Conservation (phyloP, 208 protist genomes). For the Acanthamoeba sp. region DNA sequence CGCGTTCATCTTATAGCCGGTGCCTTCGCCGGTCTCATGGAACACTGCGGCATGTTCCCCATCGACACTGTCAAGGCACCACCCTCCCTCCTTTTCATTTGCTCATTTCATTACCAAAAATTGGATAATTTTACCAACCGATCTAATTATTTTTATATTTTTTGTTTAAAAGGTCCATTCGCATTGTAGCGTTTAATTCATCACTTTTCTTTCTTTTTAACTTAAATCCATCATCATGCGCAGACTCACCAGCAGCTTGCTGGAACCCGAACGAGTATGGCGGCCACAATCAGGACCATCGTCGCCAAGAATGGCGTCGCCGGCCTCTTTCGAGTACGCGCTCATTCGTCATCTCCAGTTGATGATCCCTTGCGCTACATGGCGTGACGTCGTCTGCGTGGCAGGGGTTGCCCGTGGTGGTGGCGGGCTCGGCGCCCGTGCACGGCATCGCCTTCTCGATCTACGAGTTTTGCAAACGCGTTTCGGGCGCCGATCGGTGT, state of each 20-base stretch:
- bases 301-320: not conserved
- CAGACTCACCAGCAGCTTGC: conserved; percentile 29
- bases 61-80: conserved; percentile 6
- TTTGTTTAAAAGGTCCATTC: too few species aligned
- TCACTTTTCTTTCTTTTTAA: not conserved
- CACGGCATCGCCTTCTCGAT: conserved; percentile 23
- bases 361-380: not conserved
- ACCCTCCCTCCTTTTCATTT: not conserved
- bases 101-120: not conserved
- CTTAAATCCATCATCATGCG: not conserved
- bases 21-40: conserved; percentile 11
- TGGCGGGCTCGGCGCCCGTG: not conserved
- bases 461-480: conserved; percentile 41
- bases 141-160: not conserved
- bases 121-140: not conserved
- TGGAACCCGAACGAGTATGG: not conserved
- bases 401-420: conserved; percentile 2
- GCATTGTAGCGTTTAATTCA: not conserved
- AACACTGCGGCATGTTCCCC: conserved; percentile 55
- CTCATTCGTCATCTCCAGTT: not conserved
- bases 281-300: not conserved
- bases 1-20: conserved; percentile 2
- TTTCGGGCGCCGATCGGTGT: not conserved
- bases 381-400: not conserved
- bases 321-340: conserved; percentile 4